These are phyloP conservation scores for Talaromyces amestolkiae DNA, from an alignment of 2,329 filamentous ascomycete genomes.

Conservation along the genomic window DNA sequence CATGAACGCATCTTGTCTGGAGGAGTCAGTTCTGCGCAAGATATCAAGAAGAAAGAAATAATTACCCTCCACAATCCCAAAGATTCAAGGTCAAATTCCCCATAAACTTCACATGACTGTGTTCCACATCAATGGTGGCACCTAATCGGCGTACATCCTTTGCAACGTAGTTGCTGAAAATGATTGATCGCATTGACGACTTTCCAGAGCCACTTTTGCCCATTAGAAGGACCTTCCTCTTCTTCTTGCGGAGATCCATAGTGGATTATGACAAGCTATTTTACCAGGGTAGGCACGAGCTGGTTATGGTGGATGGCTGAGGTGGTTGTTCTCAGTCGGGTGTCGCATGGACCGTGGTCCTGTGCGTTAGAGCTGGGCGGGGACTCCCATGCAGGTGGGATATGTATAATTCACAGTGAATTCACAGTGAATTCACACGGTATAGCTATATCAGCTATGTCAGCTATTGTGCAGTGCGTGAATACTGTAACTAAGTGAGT, in stretches of 20 bases:
- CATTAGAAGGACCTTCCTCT: constrained; percentile 86
- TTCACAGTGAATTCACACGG: no score
- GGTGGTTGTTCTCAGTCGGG: not conserved
- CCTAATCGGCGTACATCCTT: constrained; percentile 90
- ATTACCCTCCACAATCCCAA: constrained; percentile 92
- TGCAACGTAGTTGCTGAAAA: constrained; percentile 98
- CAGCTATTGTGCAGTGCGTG: not conserved
- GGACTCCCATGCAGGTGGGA: not conserved
- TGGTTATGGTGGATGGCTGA: not conserved
- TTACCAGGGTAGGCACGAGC: not conserved
- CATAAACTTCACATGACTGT: constrained; percentile 98
- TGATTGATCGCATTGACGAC: constrained; percentile 97
- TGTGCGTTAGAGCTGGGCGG: not conserved
- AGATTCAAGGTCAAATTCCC: constrained; percentile 95
- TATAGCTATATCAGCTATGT: not conserved
- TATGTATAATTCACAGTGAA: not conserved
- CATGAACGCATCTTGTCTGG: constrained; percentile 93
- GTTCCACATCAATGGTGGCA: constrained; percentile 96
- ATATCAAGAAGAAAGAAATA: no score
- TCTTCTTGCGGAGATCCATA: constrained; percentile 59
- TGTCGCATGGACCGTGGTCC: constrained; percentile 13
- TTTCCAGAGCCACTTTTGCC: constrained; percentile 97
- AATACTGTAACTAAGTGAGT: not conserved
- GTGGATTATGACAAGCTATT: constrained; percentile 10
- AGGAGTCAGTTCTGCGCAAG: not conserved